Evolutionary conservation across 495 filamentous ascomycete genomes (phyloP).

Genomic region (Margaritispora aquatica): DNA sequence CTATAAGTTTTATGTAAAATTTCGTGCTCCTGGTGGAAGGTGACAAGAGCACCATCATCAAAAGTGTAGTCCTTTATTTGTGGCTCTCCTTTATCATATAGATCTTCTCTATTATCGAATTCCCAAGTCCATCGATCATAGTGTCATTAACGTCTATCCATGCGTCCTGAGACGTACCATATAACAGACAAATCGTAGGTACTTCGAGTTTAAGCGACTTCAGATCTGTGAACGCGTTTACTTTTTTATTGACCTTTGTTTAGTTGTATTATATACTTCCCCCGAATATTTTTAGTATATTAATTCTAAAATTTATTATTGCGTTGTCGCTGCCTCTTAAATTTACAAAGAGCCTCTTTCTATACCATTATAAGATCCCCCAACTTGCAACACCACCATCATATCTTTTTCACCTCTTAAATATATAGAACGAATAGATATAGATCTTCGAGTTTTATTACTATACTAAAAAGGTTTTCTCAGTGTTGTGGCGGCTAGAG

Average conservation of each 20-base stretch:
- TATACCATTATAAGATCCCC: slow-evolving; percentile 4
- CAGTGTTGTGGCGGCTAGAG: slow-evolving; percentile 1
- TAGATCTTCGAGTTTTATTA: slow-evolving; percentile 1
- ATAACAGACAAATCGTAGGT: slow-evolving; percentile 9
- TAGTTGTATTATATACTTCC: slow-evolving; percentile 5
- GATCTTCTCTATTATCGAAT: too few species aligned
- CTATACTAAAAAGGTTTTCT: neutral
- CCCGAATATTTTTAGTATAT: slow-evolving; percentile 2
- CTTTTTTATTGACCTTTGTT: slow-evolving; percentile 6
- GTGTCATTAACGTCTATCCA: slow-evolving; percentile 10
- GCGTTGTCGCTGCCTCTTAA: slow-evolving; percentile 4
- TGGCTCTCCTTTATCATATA: too few species aligned
- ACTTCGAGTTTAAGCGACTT: slow-evolving; percentile 7
- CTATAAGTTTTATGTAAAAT: too few species aligned
- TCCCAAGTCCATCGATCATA: too few species aligned
- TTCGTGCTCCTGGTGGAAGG: too few species aligned
- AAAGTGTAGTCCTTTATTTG: too few species aligned
- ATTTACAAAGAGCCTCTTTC: slow-evolving; percentile 9
- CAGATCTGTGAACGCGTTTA: slow-evolving; percentile 15
- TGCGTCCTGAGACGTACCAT: slow-evolving; percentile 25
- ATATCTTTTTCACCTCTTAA: slow-evolving; percentile 1
- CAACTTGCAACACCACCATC: slow-evolving; percentile 7
- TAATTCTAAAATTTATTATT: slow-evolving; percentile 11
- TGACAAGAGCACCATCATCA: too few species aligned
- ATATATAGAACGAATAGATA: slow-evolving; percentile 7